phyloP scores from a whole-genome alignment of 2,329 filamentous ascomycete genomes.

The Aureobasidium subglaciale region DNA sequence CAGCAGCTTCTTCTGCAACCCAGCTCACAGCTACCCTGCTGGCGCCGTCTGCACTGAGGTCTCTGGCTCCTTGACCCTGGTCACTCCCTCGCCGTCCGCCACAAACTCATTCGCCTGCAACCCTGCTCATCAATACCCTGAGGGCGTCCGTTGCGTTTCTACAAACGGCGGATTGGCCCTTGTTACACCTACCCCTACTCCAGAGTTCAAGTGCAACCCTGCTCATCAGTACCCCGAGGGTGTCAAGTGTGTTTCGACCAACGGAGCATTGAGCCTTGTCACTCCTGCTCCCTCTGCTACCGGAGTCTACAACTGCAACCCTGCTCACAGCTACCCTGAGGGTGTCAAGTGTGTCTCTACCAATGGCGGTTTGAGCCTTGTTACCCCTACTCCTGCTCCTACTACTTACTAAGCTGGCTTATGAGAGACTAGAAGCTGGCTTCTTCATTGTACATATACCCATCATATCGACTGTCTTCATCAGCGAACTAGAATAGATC shows the following conservation, averaged over 20 bases:
- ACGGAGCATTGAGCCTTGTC: slow-evolving; percentile 1
- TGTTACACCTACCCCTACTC: neutral
- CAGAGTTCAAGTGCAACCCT: neutral
- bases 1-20: slow-evolving; percentile 1
- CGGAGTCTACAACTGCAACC: neutral
- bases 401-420: neutral
- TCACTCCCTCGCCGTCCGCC: slow-evolving; percentile 2
- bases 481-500: too few relatives aligned
- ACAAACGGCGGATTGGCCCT: slow-evolving; percentile 6
- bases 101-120: neutral
- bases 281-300: neutral
- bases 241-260: neutral
- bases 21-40: slow-evolving; percentile 4
- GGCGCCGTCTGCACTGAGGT: neutral
- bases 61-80: neutral
- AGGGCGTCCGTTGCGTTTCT: neutral
- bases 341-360: neutral
- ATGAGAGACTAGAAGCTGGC: neutral
- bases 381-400: slow-evolving; percentile 5
- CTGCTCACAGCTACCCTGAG: neutral
- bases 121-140: slow-evolving; percentile 3
- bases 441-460: neutral
- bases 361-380: neutral
- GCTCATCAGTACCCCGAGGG: slow-evolving; percentile 2
- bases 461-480: too few relatives aligned